Percentiles rank a stretch among this genome's conserved stretches.
phyloP scores from a whole-genome alignment of 768 basidiomycete species.

The Pulveroboletus sp. region DNA sequence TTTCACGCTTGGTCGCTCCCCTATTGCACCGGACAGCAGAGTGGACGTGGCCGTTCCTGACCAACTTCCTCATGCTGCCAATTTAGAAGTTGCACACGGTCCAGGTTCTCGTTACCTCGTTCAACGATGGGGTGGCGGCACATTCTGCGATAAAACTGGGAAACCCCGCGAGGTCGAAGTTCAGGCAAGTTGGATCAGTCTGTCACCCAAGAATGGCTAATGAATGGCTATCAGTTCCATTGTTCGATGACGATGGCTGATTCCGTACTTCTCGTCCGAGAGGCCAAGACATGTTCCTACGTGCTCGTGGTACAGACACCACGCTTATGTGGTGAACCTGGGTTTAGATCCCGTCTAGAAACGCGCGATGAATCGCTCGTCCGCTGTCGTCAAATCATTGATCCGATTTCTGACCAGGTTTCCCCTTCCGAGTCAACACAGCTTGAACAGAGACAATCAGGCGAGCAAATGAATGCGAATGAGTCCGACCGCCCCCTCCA shows the following conservation, averaged over 20 bases:
- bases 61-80: conserved; percentile 56
- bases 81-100: conserved; percentile 71
- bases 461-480: conserved; percentile 35
- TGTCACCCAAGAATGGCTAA: conserved; percentile 2
- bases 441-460: conserved; percentile 26
- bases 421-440: conserved; percentile 27
- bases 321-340: conserved; percentile 87
- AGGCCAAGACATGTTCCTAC: conserved; percentile 91
- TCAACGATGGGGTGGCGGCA: conserved; percentile 89
- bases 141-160: conserved; percentile 88
- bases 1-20: conserved; percentile 73
- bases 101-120: conserved; percentile 88
- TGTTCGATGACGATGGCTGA: conserved; percentile 94
- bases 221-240: conserved; percentile 60
- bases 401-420: conserved; percentile 12
- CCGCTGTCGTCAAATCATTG: conserved; percentile 74
- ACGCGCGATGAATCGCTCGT: conserved; percentile 63
- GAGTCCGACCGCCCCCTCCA: conserved; percentile 55
- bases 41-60: conserved; percentile 65
- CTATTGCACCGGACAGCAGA: conserved; percentile 51
- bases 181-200: conserved; percentile 54
- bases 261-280: conserved; percentile 85
- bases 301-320: conserved; percentile 93
- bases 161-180: conserved; percentile 88
- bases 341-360: conserved; percentile 77